Percentiles rank a stretch among this genome's conserved stretches.
phyloP scores from a whole-genome alignment of 257 asterid species.

The Solanum rostratum region DNA sequence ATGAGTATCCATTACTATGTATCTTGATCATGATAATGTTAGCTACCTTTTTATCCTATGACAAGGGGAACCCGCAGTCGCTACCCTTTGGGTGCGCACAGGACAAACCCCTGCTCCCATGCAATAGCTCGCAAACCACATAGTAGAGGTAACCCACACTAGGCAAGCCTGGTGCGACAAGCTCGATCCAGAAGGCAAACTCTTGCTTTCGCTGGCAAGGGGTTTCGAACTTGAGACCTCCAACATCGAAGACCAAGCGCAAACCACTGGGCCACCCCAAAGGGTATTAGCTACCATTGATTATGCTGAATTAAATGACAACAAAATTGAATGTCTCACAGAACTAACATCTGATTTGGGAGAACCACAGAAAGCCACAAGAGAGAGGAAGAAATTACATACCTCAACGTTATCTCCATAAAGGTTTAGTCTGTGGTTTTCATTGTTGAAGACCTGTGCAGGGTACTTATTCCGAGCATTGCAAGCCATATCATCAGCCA shows the following conservation, averaged over 20 bases:
- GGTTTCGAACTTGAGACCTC: no score
- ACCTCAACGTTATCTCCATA: conserved; percentile 99
- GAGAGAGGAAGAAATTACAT: neutral
- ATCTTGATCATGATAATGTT: neutral
- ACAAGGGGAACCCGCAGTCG: no score
- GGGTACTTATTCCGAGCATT: conserved; percentile 94
- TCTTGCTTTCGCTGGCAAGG: no score
- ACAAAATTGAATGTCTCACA: neutral
- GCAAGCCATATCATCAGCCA: conserved; percentile 99
- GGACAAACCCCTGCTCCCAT: no score
- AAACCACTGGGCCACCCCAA: no score
- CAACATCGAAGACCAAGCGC: no score
- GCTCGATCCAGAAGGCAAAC: no score
- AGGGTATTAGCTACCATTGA: neutral
- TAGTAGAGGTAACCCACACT: no score
- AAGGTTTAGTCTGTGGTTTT: conserved; percentile 82
- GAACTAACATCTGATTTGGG: neutral
- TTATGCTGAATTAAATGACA: neutral
- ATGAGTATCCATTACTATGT: neutral
- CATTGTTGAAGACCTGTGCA: conserved; percentile 96
- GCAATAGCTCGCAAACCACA: no score
- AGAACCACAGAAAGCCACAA: neutral
- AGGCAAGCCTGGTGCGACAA: no score
- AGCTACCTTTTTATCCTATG: no score
- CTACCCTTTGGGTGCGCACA: no score